phyloP scores from a whole-genome alignment of 73 alveolate genomes.

The Tetrahymena thermophila region DNA sequence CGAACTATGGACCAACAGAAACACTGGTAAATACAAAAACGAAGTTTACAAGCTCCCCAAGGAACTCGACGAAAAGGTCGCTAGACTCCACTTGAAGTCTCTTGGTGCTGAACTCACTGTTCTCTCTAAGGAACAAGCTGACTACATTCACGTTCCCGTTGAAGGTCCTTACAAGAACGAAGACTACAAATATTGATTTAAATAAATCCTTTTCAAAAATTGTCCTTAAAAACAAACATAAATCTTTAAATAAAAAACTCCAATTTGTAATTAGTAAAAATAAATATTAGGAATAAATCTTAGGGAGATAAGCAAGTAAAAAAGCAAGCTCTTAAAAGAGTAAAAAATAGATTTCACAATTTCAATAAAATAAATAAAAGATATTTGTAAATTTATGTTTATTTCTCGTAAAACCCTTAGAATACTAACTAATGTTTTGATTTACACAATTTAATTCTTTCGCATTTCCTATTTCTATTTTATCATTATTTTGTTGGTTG shows the following conservation, averaged over 20 bases:
- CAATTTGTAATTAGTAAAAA: neutral
- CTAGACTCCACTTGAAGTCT: conserved; percentile 77
- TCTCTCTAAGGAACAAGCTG: conserved; percentile 83
- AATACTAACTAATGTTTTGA: neutral
- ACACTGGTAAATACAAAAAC: conserved; percentile 75
- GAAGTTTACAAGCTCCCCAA: conserved; percentile 89
- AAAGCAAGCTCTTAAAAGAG: neutral
- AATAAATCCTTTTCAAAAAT: neutral
- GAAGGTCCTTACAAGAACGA: conserved; percentile 88
- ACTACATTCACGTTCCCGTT: conserved; percentile 70
- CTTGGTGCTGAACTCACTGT: conserved; percentile 86
- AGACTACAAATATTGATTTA: conserved; percentile 77
- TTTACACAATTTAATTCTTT: neutral
- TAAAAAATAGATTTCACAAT: neutral
- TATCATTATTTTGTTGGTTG: neutral
- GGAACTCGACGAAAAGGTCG: conserved; percentile 86
- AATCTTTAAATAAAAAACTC: neutral
- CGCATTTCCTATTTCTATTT: neutral
- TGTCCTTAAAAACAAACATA: neutral
- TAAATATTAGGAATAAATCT: neutral
- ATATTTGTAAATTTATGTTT: neutral
- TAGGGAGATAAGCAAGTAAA: neutral
- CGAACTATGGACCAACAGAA: conserved; percentile 82
- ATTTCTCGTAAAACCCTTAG: neutral
- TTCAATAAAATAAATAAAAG: neutral